phyloP scores from a whole-genome alignment of 108 stramenopile genomes.

The Hondaea fermentalgiana region DNA sequence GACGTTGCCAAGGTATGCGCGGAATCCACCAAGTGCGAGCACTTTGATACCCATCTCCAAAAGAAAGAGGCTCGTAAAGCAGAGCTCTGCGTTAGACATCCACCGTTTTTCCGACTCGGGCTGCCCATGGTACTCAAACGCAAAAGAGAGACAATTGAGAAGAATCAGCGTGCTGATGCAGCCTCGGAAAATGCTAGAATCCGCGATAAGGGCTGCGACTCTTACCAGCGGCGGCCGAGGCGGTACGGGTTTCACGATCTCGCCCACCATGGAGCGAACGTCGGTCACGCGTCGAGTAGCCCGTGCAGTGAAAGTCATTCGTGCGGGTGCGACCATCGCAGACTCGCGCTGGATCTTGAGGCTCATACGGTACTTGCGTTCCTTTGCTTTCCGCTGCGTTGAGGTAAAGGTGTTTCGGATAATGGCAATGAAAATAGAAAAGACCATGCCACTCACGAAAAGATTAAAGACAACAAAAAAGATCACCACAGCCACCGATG shows the following conservation, averaged over 20 bases:
- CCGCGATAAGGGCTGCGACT: not conserved
- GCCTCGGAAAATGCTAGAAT: slow-evolving; percentile 3
- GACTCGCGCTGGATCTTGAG: not conserved
- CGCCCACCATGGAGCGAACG: not conserved
- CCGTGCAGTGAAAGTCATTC: not conserved
- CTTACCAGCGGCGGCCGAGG: not conserved
- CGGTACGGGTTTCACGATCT: not conserved
- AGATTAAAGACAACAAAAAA: slow-evolving; percentile 38
- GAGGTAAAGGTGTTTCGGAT: not conserved
- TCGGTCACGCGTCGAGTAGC: not conserved
- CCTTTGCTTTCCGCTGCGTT: not conserved
- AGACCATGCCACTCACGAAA: slow-evolving; percentile 32
- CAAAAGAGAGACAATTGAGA: slow-evolving; percentile 32
- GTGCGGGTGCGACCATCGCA: not conserved
- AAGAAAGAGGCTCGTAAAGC: slow-evolving; percentile 32
- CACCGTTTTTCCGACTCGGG: not conserved
- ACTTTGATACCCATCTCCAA: slow-evolving; percentile 34
- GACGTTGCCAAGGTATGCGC: slow-evolving; percentile 29
- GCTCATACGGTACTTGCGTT: not conserved
- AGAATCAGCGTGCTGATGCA: slow-evolving; percentile 28
- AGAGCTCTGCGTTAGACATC: slow-evolving; percentile 21
- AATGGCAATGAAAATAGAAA: slow-evolving; percentile 30
- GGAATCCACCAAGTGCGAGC: not conserved
- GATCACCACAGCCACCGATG: slow-evolving; percentile 24
- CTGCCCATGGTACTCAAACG: slow-evolving; percentile 31